A percentile compares a stretch with the other conserved stretches of the same genome.
Conservation (phyloP, 176 grass and related monocot species). For the Avena sativa region DNA sequence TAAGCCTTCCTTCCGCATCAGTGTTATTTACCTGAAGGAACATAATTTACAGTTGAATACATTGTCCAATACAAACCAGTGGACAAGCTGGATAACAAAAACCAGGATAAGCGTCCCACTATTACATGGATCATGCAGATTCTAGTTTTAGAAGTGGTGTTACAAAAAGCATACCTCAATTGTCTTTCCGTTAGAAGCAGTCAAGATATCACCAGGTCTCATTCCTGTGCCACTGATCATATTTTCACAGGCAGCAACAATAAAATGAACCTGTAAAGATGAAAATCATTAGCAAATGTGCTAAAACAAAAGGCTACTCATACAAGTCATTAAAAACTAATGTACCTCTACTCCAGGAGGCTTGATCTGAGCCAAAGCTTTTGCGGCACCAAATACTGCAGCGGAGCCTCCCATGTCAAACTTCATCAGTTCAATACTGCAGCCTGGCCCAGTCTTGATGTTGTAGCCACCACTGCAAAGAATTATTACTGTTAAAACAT, state of each 20-base stretch:
- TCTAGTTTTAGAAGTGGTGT: not conserved
- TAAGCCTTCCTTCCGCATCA: constrained; percentile 98
- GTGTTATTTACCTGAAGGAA: constrained; percentile 92
- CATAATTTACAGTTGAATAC: not conserved
- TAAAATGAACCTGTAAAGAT: constrained; percentile 85
- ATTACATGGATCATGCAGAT: not conserved
- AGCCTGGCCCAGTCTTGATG: constrained; percentile 94
- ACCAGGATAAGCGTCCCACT: not conserved
- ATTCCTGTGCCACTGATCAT: constrained; percentile 99
- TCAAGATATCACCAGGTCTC: constrained; percentile 97
- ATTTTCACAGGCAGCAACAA: constrained; percentile 99
- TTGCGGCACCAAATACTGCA: constrained; percentile 90
- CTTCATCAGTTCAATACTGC: constrained; percentile 95
- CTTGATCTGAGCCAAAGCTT: constrained; percentile 95
- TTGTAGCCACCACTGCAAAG: constrained; percentile 95
- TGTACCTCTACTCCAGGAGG: constrained; percentile 93
- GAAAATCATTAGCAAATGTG: constrained; percentile 5
- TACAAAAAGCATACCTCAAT: constrained; percentile 72
- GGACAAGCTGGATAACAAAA: not conserved
- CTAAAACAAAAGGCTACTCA: not conserved
- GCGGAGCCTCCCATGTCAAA: constrained; percentile 98
- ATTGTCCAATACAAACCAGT: not conserved
- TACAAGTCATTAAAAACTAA: constrained; percentile 2
- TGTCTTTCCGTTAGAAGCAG: constrained; percentile 96
- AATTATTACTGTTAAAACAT: not conserved